Conservation (phyloP, 2,329 filamentous ascomycete genomes). For the Cladosporium halotolerans region DNA sequence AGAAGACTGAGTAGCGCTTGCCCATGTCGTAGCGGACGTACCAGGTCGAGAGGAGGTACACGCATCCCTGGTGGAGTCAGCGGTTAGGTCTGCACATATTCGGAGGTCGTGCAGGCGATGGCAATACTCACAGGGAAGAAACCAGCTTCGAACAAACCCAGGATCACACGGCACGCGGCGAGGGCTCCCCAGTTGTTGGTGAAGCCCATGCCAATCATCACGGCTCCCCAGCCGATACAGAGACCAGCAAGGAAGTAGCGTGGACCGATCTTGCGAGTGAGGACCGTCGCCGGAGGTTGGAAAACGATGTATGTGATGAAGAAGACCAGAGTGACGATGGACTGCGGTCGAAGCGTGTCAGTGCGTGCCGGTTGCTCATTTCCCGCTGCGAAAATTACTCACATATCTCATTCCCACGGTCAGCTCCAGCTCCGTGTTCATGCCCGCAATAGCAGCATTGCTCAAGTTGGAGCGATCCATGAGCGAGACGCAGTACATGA, state of each 20-base stretch:
- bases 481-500: conserved; percentile 66
- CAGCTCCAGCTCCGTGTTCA: conserved; percentile 32
- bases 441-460: conserved; percentile 65
- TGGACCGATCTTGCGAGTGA: conserved; percentile 59
- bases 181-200: conserved; percentile 47
- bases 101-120: conserved; percentile 27
- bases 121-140: conserved; percentile 47
- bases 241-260: conserved; percentile 30
- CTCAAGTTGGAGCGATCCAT: conserved; percentile 76
- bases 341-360: conserved; percentile 6
- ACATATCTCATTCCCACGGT: conserved; percentile 10
- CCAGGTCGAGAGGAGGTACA: conserved; percentile 65
- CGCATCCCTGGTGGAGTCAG: conserved; percentile 40
- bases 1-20: conserved; percentile 38
- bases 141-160: conserved; percentile 56
- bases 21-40: conserved; percentile 14
- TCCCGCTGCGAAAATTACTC: neutral
- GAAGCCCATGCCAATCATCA: conserved; percentile 62
- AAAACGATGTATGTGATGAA: conserved; percentile 68
- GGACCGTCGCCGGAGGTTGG: conserved; percentile 63
- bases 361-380: neutral
- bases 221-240: conserved; percentile 51
- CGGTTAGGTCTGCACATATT: conserved; percentile 2
- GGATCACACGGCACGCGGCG: conserved; percentile 50
- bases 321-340: conserved; percentile 59